Evolutionary conservation across 1,139 yeast species (phyloP).

Genomic region (Blastobotrys aristatus): DNA sequence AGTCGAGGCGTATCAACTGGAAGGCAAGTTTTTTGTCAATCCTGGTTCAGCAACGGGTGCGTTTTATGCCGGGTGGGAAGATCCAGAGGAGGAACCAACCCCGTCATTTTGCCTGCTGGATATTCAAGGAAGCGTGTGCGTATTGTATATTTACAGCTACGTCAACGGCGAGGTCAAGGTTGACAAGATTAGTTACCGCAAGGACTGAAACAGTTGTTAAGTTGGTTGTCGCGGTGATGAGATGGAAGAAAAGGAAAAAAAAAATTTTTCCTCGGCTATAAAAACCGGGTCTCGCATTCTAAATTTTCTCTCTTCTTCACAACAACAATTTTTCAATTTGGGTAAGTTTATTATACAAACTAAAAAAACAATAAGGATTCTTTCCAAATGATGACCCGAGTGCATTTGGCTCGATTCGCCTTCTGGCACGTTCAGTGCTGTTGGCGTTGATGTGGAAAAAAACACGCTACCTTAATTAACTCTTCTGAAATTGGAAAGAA

Average conservation of each 20-base stretch:
- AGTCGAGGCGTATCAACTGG: conserved; percentile 89
- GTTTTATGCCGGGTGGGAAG: conserved; percentile 48
- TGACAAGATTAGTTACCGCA: conserved; percentile 78
- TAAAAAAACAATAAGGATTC: background rate
- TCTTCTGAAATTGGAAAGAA: background rate
- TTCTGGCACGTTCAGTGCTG: conserved; percentile 18
- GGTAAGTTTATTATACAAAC: background rate
- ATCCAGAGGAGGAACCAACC: conserved; percentile 38
- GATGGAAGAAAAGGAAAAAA: background rate
- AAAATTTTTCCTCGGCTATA: background rate
- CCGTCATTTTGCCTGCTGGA: conserved; percentile 91
- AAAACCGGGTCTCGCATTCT: background rate
- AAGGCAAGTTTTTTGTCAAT: conserved; percentile 85
- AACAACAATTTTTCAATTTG: background rate
- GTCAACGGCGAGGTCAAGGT: conserved; percentile 83
- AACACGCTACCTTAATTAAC: conserved; percentile 67
- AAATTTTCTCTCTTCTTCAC: background rate
- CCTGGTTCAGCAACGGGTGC: conserved; percentile 99
- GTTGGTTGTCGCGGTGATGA: background rate
- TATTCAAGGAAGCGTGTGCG: conserved; percentile 69
- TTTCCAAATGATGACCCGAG: conserved; percentile 66
- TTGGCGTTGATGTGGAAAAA: conserved; percentile 84
- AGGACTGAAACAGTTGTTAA: conserved; percentile 31
- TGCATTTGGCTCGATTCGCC: conserved; percentile 94
- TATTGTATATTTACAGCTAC: conserved; percentile 78